A percentile compares a stretch with the other conserved stretches of the same genome.
Conservation (phyloP, 257 asterid genomes). For the Lycium ferocissimum region DNA sequence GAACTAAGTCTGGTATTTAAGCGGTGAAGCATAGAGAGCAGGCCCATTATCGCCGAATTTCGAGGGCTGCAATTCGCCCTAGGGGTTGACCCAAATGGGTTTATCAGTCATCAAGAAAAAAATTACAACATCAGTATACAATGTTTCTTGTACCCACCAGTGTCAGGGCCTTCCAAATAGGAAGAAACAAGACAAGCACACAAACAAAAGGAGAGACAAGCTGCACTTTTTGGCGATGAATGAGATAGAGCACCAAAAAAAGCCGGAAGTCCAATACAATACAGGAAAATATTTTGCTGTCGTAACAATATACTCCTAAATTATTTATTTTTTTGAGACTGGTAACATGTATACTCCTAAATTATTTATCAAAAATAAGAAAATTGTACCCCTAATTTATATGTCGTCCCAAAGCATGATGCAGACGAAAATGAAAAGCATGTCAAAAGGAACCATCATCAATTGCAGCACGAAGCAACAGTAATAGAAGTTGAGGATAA, state of each 20-base stretch:
- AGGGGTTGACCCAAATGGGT: background rate
- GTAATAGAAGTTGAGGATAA: background rate
- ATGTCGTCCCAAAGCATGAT: background rate
- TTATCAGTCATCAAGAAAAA: background rate
- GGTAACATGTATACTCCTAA: background rate
- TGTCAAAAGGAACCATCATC: background rate
- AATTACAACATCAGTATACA: background rate
- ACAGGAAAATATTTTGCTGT: background rate
- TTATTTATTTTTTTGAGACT: too few relatives aligned
- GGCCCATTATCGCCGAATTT: background rate
- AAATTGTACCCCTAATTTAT: too few relatives aligned
- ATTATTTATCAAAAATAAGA: background rate
- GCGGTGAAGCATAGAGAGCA: background rate
- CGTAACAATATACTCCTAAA: background rate
- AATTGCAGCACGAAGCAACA: background rate
- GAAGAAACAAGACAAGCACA: background rate
- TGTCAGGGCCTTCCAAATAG: background rate
- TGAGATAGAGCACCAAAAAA: conserved; percentile 10
- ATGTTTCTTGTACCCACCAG: background rate
- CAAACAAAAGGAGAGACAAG: background rate
- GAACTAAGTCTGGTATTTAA: background rate
- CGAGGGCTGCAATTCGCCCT: background rate
- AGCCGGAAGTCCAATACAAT: background rate
- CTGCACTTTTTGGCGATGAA: background rate
- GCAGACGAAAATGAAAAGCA: background rate